A percentile compares a stretch with the other conserved stretches of the same genome.
These are phyloP conservation scores for Paratinospora sagittata DNA, from an alignment of 164 flowering plant genomes.

Conservation along the genomic window DNA sequence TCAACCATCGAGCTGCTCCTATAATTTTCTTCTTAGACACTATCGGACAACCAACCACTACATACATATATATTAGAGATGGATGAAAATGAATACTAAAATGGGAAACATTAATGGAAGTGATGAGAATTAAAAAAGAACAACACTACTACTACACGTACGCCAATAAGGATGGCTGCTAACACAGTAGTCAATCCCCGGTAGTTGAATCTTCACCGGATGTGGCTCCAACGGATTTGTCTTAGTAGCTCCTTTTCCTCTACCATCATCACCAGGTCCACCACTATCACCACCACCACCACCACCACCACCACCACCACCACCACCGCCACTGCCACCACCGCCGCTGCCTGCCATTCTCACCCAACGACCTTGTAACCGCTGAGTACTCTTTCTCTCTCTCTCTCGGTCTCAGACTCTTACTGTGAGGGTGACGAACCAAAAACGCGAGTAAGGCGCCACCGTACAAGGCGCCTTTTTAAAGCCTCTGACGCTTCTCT, in stretches of 20 bases:
- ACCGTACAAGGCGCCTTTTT: not conserved
- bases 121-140: conserved; percentile 15
- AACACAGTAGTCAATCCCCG: conserved; percentile 60
- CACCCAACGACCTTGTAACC: too few species aligned
- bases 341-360: too few species aligned
- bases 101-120: too few species aligned
- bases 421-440: too few species aligned
- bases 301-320: not conserved
- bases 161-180: conserved; percentile 67
- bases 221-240: conserved; percentile 48
- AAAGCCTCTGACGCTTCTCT: not conserved
- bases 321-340: not conserved
- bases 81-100: too few species aligned
- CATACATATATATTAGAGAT: too few species aligned
- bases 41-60: too few species aligned
- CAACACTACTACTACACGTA: conserved; percentile 13
- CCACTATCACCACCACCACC: not conserved
- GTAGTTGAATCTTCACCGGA: conserved; percentile 73
- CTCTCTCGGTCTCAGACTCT: too few species aligned
- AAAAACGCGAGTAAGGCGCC: too few species aligned
- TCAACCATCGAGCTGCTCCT: too few species aligned
- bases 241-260: conserved; percentile 21
- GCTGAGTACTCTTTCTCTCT: too few species aligned
- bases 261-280: conserved; percentile 3
- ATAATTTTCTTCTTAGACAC: too few species aligned